A percentile compares a stretch with the other conserved stretches of the same genome.
These are phyloP conservation scores for Epichloe scottii DNA, from an alignment of 2,329 filamentous ascomycete species.

Conservation along the genomic window DNA sequence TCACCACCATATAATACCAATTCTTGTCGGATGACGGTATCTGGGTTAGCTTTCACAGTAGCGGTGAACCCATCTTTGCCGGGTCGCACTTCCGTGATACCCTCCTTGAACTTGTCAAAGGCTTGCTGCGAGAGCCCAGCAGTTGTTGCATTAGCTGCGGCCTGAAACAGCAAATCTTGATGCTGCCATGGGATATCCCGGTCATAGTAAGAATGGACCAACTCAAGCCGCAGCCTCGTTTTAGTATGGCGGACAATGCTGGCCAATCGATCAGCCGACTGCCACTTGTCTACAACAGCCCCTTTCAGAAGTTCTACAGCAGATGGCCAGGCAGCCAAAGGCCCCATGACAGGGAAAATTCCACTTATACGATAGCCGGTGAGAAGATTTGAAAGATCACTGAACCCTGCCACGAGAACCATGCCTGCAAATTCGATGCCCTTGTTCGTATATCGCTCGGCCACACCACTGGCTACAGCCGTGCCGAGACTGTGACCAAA, in stretches of 20 bases:
- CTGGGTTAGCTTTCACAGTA: conserved; percentile 29
- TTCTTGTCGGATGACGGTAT: conserved; percentile 41
- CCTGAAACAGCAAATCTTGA: conserved; percentile 49
- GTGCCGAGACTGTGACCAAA: conserved; percentile 84
- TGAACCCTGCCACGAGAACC: conserved; percentile 70
- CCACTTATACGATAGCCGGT: conserved; percentile 70
- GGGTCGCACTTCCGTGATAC: conserved; percentile 26
- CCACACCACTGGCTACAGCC: conserved; percentile 64
- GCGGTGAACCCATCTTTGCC: conserved; percentile 36
- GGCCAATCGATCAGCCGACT: conserved; percentile 53
- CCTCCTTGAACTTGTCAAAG: conserved; percentile 33
- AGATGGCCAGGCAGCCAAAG: conserved; percentile 54
- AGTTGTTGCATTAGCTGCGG: conserved; percentile 41
- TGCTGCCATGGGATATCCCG: conserved; percentile 67
- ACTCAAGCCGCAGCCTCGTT: conserved; percentile 47
- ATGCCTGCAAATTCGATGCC: conserved; percentile 64
- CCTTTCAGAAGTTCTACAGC: conserved; percentile 47
- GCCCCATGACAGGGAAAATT: conserved; percentile 64
- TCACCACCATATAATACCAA: conserved; percentile 42
- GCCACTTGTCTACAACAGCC: conserved; percentile 71
- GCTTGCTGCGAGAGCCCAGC: conserved; percentile 22
- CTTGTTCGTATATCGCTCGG: conserved; percentile 51
- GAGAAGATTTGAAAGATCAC: conserved; percentile 59
- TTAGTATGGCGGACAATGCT: conserved; percentile 40
- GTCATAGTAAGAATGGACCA: conserved; percentile 75